Percentiles rank a stretch among this genome's conserved stretches.
Conservation (phyloP, 2,329 filamentous ascomycete species). For the Ophiostoma sp. region DNA sequence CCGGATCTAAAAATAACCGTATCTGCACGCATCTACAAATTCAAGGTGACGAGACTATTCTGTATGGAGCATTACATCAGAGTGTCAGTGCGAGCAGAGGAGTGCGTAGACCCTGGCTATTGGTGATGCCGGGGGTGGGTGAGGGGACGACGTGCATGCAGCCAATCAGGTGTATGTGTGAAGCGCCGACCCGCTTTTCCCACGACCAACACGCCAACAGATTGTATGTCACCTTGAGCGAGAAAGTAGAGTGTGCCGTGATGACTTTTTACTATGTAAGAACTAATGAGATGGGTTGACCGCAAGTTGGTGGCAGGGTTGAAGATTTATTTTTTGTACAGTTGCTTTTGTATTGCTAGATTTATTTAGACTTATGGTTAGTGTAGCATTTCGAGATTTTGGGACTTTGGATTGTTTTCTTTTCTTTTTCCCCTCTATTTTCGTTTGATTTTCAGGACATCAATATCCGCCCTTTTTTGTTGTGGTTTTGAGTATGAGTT, state of each 20-base stretch:
- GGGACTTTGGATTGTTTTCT: not conserved
- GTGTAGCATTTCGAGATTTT: not conserved
- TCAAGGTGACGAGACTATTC: too few species aligned
- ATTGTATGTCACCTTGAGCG: not conserved
- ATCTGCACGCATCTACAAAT: not conserved
- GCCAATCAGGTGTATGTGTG: not conserved
- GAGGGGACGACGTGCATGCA: constrained; percentile 2
- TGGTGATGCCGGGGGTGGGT: not conserved
- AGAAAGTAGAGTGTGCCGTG: not conserved
- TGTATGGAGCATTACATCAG: not conserved
- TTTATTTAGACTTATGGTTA: not conserved
- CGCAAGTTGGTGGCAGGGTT: not conserved
- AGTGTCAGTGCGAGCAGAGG: not conserved
- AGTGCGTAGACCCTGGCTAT: constrained; percentile 2
- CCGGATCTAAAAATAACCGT: not conserved
- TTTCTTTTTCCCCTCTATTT: not conserved
- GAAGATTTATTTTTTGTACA: not conserved
- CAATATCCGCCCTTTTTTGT: not conserved
- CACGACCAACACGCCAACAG: not conserved
- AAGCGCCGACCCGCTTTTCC: constrained; percentile 3
- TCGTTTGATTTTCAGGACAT: not conserved
- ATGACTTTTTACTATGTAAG: not conserved
- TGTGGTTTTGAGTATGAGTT: not conserved
- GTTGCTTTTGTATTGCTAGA: not conserved
- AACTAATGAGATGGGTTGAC: not conserved